A percentile compares a stretch with the other conserved stretches of the same genome.
phyloP scores from a whole-genome alignment of 768 basidiomycete species.

The Boletus bicolor region DNA sequence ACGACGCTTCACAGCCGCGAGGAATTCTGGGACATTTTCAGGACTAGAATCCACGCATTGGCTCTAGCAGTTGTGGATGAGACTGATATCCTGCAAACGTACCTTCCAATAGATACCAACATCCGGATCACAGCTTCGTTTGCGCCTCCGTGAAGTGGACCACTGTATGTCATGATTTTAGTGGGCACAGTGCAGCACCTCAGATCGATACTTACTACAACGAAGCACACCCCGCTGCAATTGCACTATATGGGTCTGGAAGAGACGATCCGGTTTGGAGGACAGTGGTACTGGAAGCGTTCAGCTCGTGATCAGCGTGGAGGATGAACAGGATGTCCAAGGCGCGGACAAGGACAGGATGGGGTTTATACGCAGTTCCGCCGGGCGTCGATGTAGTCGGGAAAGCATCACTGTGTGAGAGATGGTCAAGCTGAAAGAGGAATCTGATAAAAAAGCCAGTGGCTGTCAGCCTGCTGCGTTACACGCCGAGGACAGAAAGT shows the following conservation, averaged over 20 bases:
- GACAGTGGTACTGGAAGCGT: conserved; percentile 82
- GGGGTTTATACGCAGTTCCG: conserved; percentile 63
- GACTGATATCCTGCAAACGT: conserved; percentile 20
- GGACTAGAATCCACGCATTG: conserved; percentile 43
- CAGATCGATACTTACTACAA: conserved; percentile 60
- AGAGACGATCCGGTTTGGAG: conserved; percentile 86
- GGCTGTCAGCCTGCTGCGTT: not conserved
- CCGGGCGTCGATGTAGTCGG: conserved; percentile 38
- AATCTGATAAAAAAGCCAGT: conserved; percentile 45
- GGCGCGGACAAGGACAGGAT: conserved; percentile 83
- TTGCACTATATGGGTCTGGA: conserved; percentile 86
- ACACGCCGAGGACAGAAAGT: not conserved
- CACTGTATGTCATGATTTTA: conserved; percentile 6
- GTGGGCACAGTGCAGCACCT: not conserved
- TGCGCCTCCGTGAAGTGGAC: conserved; percentile 61
- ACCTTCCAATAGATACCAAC: conserved; percentile 85
- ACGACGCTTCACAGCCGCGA: conserved; percentile 83
- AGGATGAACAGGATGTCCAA: conserved; percentile 85
- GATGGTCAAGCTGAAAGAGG: conserved; percentile 87
- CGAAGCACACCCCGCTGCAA: conserved; percentile 87
- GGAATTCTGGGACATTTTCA: conserved; percentile 78
- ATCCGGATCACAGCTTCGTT: conserved; percentile 95
- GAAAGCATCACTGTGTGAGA: conserved; percentile 37
- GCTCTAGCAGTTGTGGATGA: not conserved
- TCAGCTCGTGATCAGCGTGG: conserved; percentile 89